Percentiles rank a stretch among this genome's conserved stretches.
phyloP scores from a whole-genome alignment of 768 basidiomycete genomes.

The Fomitopsis pulvina region DNA sequence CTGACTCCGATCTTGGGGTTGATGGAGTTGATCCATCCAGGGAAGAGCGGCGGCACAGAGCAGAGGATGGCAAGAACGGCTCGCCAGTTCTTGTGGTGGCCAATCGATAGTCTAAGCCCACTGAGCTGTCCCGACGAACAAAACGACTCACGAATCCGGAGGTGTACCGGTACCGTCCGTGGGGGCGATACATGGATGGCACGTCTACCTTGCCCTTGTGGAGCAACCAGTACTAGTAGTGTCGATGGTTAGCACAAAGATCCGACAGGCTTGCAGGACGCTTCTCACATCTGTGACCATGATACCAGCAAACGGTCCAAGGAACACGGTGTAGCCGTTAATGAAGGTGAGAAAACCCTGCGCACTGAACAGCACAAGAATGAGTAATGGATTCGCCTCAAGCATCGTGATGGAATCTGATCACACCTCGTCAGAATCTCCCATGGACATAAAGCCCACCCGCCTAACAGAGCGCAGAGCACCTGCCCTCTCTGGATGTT shows the following conservation, averaged over 20 bases:
- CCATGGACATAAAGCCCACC: conserved; percentile 86
- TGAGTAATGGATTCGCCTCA: neutral
- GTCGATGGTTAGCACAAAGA: neutral
- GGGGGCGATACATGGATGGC: conserved; percentile 76
- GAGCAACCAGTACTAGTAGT: conserved; percentile 66
- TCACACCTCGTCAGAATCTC: conserved; percentile 57
- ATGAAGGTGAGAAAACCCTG: conserved; percentile 71
- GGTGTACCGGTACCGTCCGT: conserved; percentile 74
- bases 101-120: too few species aligned
- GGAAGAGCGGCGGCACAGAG: conserved; percentile 65
- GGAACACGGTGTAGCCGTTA: conserved; percentile 79
- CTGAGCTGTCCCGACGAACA: too few species aligned
- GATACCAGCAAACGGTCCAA: conserved; percentile 81
- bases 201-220: conserved; percentile 70
- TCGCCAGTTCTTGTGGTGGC: conserved; percentile 65
- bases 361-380: conserved; percentile 28
- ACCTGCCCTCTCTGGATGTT: conserved; percentile 74
- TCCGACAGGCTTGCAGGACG: neutral
- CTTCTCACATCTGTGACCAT: conserved; percentile 49
- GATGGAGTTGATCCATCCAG: conserved; percentile 74
- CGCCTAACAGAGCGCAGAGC: conserved; percentile 74
- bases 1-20: conserved; percentile 59
- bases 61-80: conserved; percentile 62
- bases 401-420: conserved; percentile 2
- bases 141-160: conserved; percentile 58